Evolutionary conservation across 345 rosid species (phyloP).

Genomic region (Rhodamnia rubescens): DNA sequence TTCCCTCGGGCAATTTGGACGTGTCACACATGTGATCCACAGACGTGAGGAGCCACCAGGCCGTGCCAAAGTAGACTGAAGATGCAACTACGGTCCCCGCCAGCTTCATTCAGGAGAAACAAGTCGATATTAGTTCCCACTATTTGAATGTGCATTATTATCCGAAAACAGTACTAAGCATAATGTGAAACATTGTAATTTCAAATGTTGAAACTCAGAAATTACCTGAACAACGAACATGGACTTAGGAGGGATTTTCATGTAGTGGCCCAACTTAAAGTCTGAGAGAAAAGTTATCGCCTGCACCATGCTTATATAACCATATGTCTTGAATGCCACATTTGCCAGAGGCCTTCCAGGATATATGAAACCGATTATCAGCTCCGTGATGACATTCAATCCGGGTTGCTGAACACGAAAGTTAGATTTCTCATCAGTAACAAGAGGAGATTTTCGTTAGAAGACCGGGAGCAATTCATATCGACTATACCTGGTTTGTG

Average conservation of each 20-base stretch:
- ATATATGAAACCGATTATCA: slow-evolving; percentile 44
- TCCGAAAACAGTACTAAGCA: not conserved
- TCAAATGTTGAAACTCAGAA: not conserved
- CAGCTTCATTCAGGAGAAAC: slow-evolving; percentile 6
- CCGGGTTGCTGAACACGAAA: slow-evolving; percentile 26
- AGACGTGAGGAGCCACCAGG: slow-evolving; percentile 43
- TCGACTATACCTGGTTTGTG: slow-evolving; percentile 27
- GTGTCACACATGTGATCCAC: slow-evolving; percentile 24
- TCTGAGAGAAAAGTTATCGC: slow-evolving; percentile 36
- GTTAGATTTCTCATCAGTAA: not conserved
- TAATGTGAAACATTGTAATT: not conserved
- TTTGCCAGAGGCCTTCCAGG: slow-evolving; percentile 47
- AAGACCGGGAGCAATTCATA: not conserved
- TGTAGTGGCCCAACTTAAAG: slow-evolving; percentile 49
- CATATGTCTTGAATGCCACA: slow-evolving; percentile 38
- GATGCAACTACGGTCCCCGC: slow-evolving; percentile 28
- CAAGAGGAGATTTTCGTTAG: not conserved
- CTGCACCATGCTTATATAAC: slow-evolving; percentile 23
- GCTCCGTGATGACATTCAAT: slow-evolving; percentile 33
- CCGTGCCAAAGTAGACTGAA: slow-evolving; percentile 28
- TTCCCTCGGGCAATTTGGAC: slow-evolving; percentile 19
- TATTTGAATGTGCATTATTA: not conserved
- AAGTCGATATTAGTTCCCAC: not conserved
- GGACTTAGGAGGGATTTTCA: slow-evolving; percentile 48
- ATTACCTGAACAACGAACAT: slow-evolving; percentile 46